A percentile compares a stretch with the other conserved stretches of the same genome.
These are phyloP conservation scores for Linnemannia elongata DNA, from an alignment of 192 early-diverging fungal species.

Conservation along the genomic window DNA sequence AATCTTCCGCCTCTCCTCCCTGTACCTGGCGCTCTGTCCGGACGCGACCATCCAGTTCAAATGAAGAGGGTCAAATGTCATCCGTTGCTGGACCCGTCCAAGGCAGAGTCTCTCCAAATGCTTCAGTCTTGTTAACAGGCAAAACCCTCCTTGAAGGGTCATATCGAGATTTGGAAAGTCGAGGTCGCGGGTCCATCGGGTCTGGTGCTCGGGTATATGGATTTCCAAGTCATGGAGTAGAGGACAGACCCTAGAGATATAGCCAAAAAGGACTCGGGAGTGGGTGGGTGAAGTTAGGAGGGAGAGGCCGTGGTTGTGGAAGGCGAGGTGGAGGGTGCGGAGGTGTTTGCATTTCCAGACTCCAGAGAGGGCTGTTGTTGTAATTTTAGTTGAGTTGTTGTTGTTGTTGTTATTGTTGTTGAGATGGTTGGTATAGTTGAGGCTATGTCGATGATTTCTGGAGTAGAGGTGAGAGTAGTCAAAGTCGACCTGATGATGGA, in stretches of 20 bases:
- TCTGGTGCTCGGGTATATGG: conserved; percentile 2
- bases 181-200: neutral
- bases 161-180: neutral
- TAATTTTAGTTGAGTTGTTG: neutral
- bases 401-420: neutral
- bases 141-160: neutral
- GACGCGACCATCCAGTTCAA: conserved; percentile 3
- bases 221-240: neutral
- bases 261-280: neutral
- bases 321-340: neutral
- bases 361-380: neutral
- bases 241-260: conserved; percentile 1
- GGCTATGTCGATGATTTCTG: neutral
- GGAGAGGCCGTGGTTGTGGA: neutral
- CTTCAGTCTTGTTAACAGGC: neutral
- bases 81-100: neutral
- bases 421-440: neutral
- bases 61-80: neutral
- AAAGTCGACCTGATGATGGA: neutral
- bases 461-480: neutral
- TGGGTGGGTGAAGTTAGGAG: neutral
- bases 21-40: neutral
- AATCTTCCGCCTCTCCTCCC: neutral
- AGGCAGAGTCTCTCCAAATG: neutral
- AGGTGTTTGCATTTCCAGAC: neutral